Conservation (phyloP, 148 eudicot genomes). For the Nyssa sinensis region DNA sequence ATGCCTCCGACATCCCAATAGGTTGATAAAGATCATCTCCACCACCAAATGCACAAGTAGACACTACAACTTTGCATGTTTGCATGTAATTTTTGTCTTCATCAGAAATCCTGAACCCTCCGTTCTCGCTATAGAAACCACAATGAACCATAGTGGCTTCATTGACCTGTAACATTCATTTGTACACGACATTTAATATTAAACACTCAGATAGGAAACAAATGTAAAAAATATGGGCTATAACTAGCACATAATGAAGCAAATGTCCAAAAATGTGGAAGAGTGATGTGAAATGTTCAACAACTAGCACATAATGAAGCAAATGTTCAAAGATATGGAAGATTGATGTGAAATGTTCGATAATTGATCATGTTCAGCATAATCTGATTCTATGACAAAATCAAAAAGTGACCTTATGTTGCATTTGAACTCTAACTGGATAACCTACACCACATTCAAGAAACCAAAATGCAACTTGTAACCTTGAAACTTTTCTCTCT, state of each 20-base stretch:
- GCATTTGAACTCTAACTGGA: conserved; percentile 2
- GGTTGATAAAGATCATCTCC: conserved; percentile 99
- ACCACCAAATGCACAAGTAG: conserved; percentile 99
- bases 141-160: conserved; percentile 67
- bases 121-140: conserved; percentile 84
- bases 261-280: background rate
- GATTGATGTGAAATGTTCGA: too few species aligned
- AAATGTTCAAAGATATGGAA: too few species aligned
- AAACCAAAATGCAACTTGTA: conserved; percentile 24
- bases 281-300: background rate
- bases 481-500: conserved; percentile 84
- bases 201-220: background rate
- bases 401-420: background rate
- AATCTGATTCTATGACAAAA: background rate
- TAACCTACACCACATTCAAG: conserved; percentile 3
- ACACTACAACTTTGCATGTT: conserved; percentile 81
- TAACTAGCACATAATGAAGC: conserved; percentile 2
- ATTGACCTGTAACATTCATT: conserved; percentile 45
- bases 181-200: background rate
- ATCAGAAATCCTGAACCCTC: conserved; percentile 79
- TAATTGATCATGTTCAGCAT: background rate
- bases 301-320: too few species aligned
- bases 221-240: background rate
- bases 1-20: conserved; percentile 85
- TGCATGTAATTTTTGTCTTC: conserved; percentile 73